These are phyloP conservation scores for Blastocladiella britannica DNA, from an alignment of 192 early-diverging fungal genomes.

Conservation along the genomic window DNA sequence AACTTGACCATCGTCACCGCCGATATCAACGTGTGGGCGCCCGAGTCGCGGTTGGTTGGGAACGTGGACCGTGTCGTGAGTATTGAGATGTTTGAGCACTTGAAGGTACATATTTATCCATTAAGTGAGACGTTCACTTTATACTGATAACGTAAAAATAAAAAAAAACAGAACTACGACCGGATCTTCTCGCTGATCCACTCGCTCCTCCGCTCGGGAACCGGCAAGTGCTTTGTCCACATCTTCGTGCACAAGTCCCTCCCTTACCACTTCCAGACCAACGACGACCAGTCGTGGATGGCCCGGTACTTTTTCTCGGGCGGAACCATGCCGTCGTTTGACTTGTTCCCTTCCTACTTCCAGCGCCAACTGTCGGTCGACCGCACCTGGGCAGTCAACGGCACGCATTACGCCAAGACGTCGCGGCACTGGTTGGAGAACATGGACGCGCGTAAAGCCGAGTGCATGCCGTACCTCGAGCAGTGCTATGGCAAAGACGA, in stretches of 20 bases:
- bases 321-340: constrained; percentile 20
- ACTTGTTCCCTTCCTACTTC: constrained; percentile 39
- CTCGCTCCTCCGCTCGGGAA: constrained; percentile 27
- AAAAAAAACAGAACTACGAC: constrained; percentile 35
- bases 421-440: constrained; percentile 27
- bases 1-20: constrained; percentile 34
- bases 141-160: too few species aligned
- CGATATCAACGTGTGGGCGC: constrained; percentile 20
- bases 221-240: constrained; percentile 41
- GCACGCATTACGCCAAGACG: constrained; percentile 33
- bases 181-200: constrained; percentile 28
- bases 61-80: constrained; percentile 31
- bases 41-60: background rate
- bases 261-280: constrained; percentile 36
- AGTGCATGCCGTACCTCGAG: constrained; percentile 17
- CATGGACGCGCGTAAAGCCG: constrained; percentile 21
- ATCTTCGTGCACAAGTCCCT: constrained; percentile 27
- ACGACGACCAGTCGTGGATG: constrained; percentile 31
- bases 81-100: constrained; percentile 46
- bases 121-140: too few species aligned
- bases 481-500: constrained; percentile 20
- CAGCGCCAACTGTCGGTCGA: constrained; percentile 27
- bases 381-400: constrained; percentile 38
- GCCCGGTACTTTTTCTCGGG: constrained; percentile 45
- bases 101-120: too few species aligned